These are phyloP conservation scores for Trifolium dubium DNA, from an alignment of 306 rosid genomes.

Conservation along the genomic window DNA sequence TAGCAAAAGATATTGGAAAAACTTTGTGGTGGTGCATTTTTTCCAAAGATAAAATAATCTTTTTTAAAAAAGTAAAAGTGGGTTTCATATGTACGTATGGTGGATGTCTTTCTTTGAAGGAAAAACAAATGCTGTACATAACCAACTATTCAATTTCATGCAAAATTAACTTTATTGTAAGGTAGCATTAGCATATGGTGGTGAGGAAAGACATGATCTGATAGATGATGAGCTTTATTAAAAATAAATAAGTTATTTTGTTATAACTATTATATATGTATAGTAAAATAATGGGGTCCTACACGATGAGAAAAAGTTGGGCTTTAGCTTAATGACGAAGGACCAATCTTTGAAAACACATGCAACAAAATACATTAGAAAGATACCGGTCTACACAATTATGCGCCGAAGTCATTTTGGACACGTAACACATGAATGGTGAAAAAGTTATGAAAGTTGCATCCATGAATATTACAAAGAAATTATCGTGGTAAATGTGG, in stretches of 20 bases:
- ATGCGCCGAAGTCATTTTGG: constrained; percentile 47
- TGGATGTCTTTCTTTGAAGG: constrained; percentile 39
- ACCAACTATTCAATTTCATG: constrained; percentile 45
- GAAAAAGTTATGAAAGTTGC: constrained; percentile 42
- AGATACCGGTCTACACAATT: constrained; percentile 38
- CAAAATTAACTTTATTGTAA: constrained; percentile 40
- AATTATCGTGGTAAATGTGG: constrained; percentile 36
- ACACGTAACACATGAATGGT: constrained; percentile 44
- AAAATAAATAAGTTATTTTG: neutral
- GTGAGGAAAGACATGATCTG: constrained; percentile 45
- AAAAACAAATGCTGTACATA: constrained; percentile 22
- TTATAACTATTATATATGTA: neutral
- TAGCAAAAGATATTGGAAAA: constrained; percentile 53
- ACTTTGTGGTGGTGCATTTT: constrained; percentile 41
- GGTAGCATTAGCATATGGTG: constrained; percentile 42
- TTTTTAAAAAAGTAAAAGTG: constrained; percentile 18
- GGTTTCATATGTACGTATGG: constrained; percentile 40
- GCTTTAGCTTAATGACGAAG: constrained; percentile 92
- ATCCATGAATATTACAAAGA: constrained; percentile 9
- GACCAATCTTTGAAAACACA: constrained; percentile 54
- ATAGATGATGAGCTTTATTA: constrained; percentile 11
- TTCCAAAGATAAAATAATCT: constrained; percentile 25
- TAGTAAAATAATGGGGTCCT: constrained; percentile 44
- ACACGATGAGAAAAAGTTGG: constrained; percentile 38
- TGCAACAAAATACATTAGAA: constrained; percentile 46